Evolutionary conservation across 345 rosid genomes (phyloP).

Genomic region (Eucalyptus cloeziana): DNA sequence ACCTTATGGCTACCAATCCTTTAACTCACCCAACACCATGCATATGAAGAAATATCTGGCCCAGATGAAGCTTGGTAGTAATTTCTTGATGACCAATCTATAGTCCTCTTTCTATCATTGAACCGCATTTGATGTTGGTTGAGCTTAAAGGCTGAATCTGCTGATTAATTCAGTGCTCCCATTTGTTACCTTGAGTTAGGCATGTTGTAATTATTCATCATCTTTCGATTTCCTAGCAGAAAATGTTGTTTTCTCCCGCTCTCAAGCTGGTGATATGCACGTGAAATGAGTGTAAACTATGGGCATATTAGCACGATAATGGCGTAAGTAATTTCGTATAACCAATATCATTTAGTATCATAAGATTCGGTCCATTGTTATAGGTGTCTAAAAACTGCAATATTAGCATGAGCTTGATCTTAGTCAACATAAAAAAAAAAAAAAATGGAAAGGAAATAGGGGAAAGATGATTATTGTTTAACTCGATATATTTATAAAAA

Average conservation of each 20-base stretch:
- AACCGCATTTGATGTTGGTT: not conserved
- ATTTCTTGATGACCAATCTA: not conserved
- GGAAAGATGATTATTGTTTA: too few relatives aligned
- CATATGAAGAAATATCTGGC: not conserved
- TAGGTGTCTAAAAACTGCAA: too few relatives aligned
- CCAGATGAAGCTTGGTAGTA: not conserved
- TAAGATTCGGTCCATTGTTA: too few relatives aligned
- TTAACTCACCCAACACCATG: not conserved
- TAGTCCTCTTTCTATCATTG: not conserved
- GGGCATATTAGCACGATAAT: too few relatives aligned
- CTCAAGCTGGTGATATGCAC: conserved; percentile 17
- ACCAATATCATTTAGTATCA: too few relatives aligned
- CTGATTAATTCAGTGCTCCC: not conserved
- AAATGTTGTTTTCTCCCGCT: conserved; percentile 37
- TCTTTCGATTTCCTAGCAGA: conserved; percentile 22
- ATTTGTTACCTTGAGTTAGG: not conserved
- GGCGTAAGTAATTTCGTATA: too few relatives aligned
- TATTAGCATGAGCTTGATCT: too few relatives aligned
- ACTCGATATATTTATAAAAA: too few relatives aligned
- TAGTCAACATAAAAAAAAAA: too few relatives aligned
- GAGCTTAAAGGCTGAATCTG: not conserved
- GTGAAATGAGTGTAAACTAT: too few relatives aligned
- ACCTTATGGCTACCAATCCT: not conserved
- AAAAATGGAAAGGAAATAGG: too few relatives aligned
- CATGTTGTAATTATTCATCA: not conserved